A percentile compares a stretch with the other conserved stretches of the same genome.
These are phyloP conservation scores for Aspergillus niger DNA, from an alignment of 2,329 filamentous ascomycete genomes.

Conservation along the genomic window DNA sequence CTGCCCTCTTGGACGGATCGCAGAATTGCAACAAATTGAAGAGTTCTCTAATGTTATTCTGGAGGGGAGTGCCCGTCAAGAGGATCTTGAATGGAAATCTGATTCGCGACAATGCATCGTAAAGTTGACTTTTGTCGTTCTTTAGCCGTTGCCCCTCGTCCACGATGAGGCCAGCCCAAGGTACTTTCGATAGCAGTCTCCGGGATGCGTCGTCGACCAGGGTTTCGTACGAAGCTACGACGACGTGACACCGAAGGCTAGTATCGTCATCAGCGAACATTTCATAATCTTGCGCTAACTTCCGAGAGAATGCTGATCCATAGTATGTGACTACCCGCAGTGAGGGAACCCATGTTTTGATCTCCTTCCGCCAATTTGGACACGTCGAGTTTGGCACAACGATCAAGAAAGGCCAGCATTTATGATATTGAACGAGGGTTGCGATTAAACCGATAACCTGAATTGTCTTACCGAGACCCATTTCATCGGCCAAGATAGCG, in stretches of 20 bases:
- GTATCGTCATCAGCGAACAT: slow-evolving; percentile 68
- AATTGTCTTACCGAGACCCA: slow-evolving; percentile 97
- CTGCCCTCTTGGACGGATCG: slow-evolving; percentile 70
- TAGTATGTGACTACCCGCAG: slow-evolving; percentile 92
- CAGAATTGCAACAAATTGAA: slow-evolving; percentile 98
- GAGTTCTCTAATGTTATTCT: slow-evolving; percentile 84
- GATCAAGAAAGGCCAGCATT: slow-evolving; percentile 88
- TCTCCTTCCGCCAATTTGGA: slow-evolving; percentile 95
- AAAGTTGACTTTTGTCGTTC: slow-evolving; percentile 83
- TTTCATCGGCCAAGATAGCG: slow-evolving; percentile 92
- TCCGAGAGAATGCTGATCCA: slow-evolving; percentile 72
- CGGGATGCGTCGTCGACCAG: slow-evolving; percentile 72
- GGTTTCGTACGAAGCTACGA: slow-evolving; percentile 93
- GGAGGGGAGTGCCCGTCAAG: slow-evolving; percentile 81
- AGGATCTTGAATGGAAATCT: slow-evolving; percentile 81
- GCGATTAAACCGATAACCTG: slow-evolving; percentile 84
- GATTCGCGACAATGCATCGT: slow-evolving; percentile 70
- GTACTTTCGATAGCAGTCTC: slow-evolving; percentile 67
- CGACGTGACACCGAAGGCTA: slow-evolving; percentile 81
- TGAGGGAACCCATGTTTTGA: slow-evolving; percentile 87
- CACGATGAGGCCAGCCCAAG: slow-evolving; percentile 86
- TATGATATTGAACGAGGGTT: slow-evolving; percentile 67
- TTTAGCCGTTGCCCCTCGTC: slow-evolving; percentile 96
- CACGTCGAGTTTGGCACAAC: slow-evolving; percentile 95
- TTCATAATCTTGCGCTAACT: slow-evolving; percentile 78